Base-by-base conservation (phyloP, 257 asterid species). In the Nicotiana sylvestris region DNA sequence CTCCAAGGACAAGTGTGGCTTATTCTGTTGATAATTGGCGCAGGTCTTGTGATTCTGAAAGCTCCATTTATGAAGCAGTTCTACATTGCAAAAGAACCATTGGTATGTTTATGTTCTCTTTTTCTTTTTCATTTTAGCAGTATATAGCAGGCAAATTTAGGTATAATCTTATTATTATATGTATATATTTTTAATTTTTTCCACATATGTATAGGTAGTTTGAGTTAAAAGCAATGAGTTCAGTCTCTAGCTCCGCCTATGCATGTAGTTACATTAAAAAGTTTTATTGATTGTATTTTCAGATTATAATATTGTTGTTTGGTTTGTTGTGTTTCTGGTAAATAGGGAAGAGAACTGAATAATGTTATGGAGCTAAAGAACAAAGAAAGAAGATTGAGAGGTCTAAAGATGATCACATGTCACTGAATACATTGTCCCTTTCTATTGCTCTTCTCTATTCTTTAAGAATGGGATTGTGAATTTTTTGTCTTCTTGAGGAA, bases 61-160 rank as follows among this genome's bases (percentile, higher is more conserved):
- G 92, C 87, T 92, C 98, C 11, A 95, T 95, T 77, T 83, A 90
- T 82, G 99, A 95, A 87, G 99, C 99, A 6, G 97, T 95, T 43
- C 95, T 93, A 57, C 98, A 95, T 61, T 95, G 99, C 87, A 95
- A 95, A 84, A 92, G 90, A 91, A 95, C 95, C 81, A 80, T 25
- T 65, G 92, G 97, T 91, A 85, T 18, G 56, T 17, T 3, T 43
- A 43, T 9, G 51, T 43, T 17, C 13, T 84, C 70, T 57, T 83
- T 4, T 43, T 53, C 46, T 66, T 83, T 13, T 77, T 1, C 16
- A 17, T 56, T 15, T 1, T 12, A 7, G 16, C 3, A 70, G n/a
- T 9, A 43, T 43, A 43, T 43, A 43, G 51, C 11, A 0, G 6
- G 25, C 0, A n/a, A 39, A 39, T 70, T 43, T 2, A 70, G n/a